Evolutionary conservation across 345 rosid species (phyloP), one percentile per base, ranked within the genome.

Genomic region (Clausena lansium): DNA sequence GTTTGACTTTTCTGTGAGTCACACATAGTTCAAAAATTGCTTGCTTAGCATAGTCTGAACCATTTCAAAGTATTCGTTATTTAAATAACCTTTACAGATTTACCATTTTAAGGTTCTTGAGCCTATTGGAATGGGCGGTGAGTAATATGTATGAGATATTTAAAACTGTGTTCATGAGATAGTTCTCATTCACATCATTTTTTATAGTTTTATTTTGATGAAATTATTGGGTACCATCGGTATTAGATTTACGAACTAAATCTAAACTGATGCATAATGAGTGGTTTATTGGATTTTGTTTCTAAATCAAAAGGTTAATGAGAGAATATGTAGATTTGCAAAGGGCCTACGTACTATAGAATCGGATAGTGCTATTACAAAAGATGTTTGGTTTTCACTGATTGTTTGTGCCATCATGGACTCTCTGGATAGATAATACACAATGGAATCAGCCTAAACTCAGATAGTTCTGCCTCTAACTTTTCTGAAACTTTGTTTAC

Each of bases 321-420:
- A 45, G 66, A 63, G 28, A 62, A 28, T 10, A 10, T 17, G 39
- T 30, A 67, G 24, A 65, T 6, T 10, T 0, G 45, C 9, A 39
- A 9, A 36, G 36, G 25, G 67, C 15, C 36, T 15, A 25, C 15
- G 4, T 7, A 27, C 33, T 28, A 13, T 62, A 13, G 35, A 13
- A 27, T 1, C 0, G 1, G 22, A 33, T 22, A 25, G 7, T 67
- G 36, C 66, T 28, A 54, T 70, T n/a, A 61, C 25, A 4, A 55
- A 45, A 27, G 39, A 69, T 55, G 63, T 72, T 59, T 25, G 68
- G 38, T 74, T 74, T 74, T 60, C 52, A 13, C 17, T 41, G 11
- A 15, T 5, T n/a, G 30, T 52, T 24, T 6, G 24, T 2, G 13
- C 15, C 27, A 67, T 39, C 54, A 52, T 20, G 52, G 64, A 28